Evolutionary conservation across 305 asterid species (phyloP), one percentile per base, ranked within the genome.

Genomic region (Euphrasia arctica): DNA sequence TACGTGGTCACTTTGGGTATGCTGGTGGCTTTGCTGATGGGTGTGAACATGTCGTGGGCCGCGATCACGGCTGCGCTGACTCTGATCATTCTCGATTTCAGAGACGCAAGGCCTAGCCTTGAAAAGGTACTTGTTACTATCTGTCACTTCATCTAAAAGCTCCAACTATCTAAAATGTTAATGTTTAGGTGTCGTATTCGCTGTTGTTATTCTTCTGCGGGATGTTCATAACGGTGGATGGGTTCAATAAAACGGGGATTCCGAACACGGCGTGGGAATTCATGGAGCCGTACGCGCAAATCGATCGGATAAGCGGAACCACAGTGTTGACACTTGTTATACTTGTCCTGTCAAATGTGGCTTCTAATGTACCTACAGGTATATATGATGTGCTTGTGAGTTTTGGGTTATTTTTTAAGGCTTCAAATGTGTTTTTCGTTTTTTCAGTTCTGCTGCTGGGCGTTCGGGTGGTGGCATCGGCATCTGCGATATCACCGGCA

Each of bases 291-390:
- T 75, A 83, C 66, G 77, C 98, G 2, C 77, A 87, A 45, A 77
- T 87, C 62, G 82, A 92, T 36, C 86, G 68, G 54, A 50, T 68
- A 0, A 56, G 80, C 49, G 97, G 98, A 62, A 68, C 70, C 14
- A 83, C 84, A 43, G 73, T 91, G 69, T 84, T 91, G 74, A 91
- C 93, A 27, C 66, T 67, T 51, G 95, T 87, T 61, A 76, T 91
- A 63, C 65, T 89, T n/a, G 72, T 83, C 60, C 91, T 91, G 70
- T 91, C 98, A 52, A 91, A 89, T 70, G 47, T 89, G 71, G 96
- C 95, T 36, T 91, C 98, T 54, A 91, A 91, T 62, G 98, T 89
- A 14, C 98, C 97, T 9, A 91, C 98, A 72, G 98, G 98, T 91
- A 66, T 52, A 65, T 68, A 4, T 13, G n/a, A 9, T n/a, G 12